A percentile compares a stretch with the other conserved stretches of the same genome.
phyloP scores from a whole-genome alignment of 192 early-diverging fungal species.

The Cladochytrium replicatum region DNA sequence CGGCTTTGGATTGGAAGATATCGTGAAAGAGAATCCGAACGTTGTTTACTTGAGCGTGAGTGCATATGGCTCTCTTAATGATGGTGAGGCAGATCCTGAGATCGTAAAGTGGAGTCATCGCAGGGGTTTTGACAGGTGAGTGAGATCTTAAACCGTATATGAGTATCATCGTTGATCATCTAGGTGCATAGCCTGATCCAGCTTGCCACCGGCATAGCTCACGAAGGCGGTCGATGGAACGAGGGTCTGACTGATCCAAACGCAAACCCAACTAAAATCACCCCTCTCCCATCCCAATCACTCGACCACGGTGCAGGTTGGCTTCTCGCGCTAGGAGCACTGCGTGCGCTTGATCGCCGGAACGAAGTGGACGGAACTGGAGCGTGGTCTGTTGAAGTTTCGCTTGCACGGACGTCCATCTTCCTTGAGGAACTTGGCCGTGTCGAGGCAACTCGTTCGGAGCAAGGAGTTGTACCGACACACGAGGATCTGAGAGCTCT shows the following conservation, averaged over 20 bases:
- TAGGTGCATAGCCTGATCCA: constrained; percentile 19
- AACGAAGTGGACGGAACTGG: constrained; percentile 1
- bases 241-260: too few relatives aligned
- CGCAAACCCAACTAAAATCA: background rate
- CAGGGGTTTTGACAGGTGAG: constrained; percentile 23
- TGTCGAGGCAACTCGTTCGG: too few relatives aligned
- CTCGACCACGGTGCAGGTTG: constrained; percentile 23
- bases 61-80: constrained; percentile 13
- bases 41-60: constrained; percentile 7
- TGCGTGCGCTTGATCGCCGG: constrained; percentile 8
- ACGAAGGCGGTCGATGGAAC: too few relatives aligned
- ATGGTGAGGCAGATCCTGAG: background rate
- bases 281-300: constrained; percentile 19
- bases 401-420: constrained; percentile 15
- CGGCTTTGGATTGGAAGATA: constrained; percentile 7
- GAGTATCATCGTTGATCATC: too few relatives aligned
- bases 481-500: too few relatives aligned
- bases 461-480: too few relatives aligned
- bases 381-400: constrained; percentile 9
- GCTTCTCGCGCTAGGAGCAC: constrained; percentile 14
- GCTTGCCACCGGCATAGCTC: constrained; percentile 14
- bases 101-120: background rate
- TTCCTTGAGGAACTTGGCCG: constrained; percentile 15
- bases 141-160: too few relatives aligned
- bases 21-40: constrained; percentile 9